Evolutionary conservation across 2,329 filamentous ascomycete genomes (phyloP).

Genomic region (Alternaria arbusti): DNA sequence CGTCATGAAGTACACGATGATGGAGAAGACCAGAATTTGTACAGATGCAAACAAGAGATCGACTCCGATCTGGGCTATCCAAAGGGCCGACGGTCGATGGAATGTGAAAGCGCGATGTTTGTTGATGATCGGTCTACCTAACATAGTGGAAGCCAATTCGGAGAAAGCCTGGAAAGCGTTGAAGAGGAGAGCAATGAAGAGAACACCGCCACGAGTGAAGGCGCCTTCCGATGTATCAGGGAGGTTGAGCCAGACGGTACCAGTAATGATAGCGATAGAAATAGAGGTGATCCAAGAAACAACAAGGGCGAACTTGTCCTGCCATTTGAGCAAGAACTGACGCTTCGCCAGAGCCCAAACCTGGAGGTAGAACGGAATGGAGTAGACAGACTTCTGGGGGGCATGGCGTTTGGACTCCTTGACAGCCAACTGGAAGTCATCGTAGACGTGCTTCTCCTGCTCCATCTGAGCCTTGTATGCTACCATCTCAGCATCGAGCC

Average conservation of each 20-base stretch:
- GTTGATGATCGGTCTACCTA: slow-evolving; percentile 77
- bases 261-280: slow-evolving; percentile 77
- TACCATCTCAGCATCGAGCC: slow-evolving; percentile 69
- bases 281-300: slow-evolving; percentile 76
- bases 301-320: slow-evolving; percentile 78
- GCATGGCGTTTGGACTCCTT: slow-evolving; percentile 80
- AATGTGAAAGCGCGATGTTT: slow-evolving; percentile 87
- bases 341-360: slow-evolving; percentile 83
- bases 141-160: slow-evolving; percentile 77
- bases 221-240: slow-evolving; percentile 69
- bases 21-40: slow-evolving; percentile 64
- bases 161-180: slow-evolving; percentile 88
- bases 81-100: slow-evolving; percentile 80
- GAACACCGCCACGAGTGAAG: slow-evolving; percentile 80
- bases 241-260: slow-evolving; percentile 78
- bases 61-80: slow-evolving; percentile 82
- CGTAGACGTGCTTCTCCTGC: slow-evolving; percentile 69
- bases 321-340: slow-evolving; percentile 84
- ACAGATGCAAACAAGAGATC: slow-evolving; percentile 75
- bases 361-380: slow-evolving; percentile 81
- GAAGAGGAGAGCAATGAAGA: slow-evolving; percentile 82
- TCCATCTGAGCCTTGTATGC: slow-evolving; percentile 70
- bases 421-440: slow-evolving; percentile 79
- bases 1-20: slow-evolving; percentile 60
- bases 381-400: slow-evolving; percentile 76